Base-by-base conservation (phyloP, 2,329 filamentous ascomycete species). In the Beauveria brongniartii region DNA sequence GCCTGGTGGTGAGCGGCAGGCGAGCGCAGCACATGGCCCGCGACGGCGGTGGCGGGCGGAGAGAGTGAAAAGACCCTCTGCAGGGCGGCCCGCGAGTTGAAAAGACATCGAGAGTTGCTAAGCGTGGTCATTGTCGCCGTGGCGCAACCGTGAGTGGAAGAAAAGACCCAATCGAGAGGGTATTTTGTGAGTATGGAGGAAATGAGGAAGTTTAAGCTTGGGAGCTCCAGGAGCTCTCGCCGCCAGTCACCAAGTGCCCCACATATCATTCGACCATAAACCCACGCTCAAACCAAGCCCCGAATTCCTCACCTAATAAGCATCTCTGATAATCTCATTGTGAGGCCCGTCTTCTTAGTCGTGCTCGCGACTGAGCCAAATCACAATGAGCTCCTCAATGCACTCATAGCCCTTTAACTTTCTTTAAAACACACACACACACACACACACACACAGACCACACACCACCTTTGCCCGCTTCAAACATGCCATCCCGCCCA, bases 61-160 rank as follows among this genome's bases (percentile, higher is more conserved):
- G 71, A 70, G 65, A 81, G 64, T 22, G 52, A 54, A 65, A 82
- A 80, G 53, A 81, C 76, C 58, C 75, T 72, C 51, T 77, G 74
- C 5, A 83, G 75, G 63, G 78, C 78, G 41, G 72, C 66, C n/a
- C 75, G 74, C 56, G 78, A 74, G 64, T 74, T 77, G 68, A 75
- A 76, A 47, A 79, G 65, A 63, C 76, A 80, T 59, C 65, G 62
- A 26, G 72, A 62, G 58, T 68, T 63, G 61, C 66, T 74, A 77
- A 81, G n/a, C 72, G 61, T 24, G 7, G 26, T 28, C 47, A 55
- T 63, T 61, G 55, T 63, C 37, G 41, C n/a, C 9, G 18, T 18
- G 6, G 2, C 5, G 16, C 22, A 28, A 16, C n/a, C 28, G 14
- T 22, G 7, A 16, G 18, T 12, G 24, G 7, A 14, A 22, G n/a